These are phyloP conservation scores for Mucor lusitanicus DNA, from an alignment of 371 early-diverging fungal species.

Conservation along the genomic window DNA sequence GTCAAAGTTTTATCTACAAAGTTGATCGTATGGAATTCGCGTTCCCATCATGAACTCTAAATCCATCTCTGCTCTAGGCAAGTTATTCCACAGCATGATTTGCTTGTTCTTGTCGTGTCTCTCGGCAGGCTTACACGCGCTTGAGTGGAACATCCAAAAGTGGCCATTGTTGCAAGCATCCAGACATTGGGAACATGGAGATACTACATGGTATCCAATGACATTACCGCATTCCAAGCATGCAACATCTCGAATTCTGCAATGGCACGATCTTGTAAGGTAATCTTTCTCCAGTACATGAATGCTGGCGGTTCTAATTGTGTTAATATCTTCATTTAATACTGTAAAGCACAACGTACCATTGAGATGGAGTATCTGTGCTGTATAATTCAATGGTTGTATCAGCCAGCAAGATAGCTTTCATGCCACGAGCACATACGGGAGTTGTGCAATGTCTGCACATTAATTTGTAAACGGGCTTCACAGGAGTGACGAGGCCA, in stretches of 20 bases:
- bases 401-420: constrained; percentile 91
- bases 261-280: constrained; percentile 88
- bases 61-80: constrained; percentile 55
- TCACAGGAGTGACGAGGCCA: constrained; percentile 25
- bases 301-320: constrained; percentile 53
- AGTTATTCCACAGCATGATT: constrained; percentile 48
- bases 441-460: constrained; percentile 41
- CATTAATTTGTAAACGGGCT: constrained; percentile 40
- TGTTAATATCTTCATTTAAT: neutral
- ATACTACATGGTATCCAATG: constrained; percentile 95
- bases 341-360: constrained; percentile 49
- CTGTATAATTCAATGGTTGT: constrained; percentile 82
- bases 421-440: constrained; percentile 83
- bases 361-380: constrained; percentile 84
- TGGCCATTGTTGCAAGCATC: constrained; percentile 95
- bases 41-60: constrained; percentile 28
- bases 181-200: constrained; percentile 92
- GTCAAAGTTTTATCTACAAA: constrained; percentile 22
- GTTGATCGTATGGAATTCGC: constrained; percentile 21
- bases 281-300: constrained; percentile 90
- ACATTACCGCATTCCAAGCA: constrained; percentile 94
- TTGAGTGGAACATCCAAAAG: constrained; percentile 97
- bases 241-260: constrained; percentile 92
- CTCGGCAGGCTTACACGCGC: constrained; percentile 66
- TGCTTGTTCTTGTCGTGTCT: constrained; percentile 42